Percentiles rank a stretch among this genome's conserved stretches.
Conservation (phyloP, 164 flowering plant species). For the Euptelea pleiosperma region DNA sequence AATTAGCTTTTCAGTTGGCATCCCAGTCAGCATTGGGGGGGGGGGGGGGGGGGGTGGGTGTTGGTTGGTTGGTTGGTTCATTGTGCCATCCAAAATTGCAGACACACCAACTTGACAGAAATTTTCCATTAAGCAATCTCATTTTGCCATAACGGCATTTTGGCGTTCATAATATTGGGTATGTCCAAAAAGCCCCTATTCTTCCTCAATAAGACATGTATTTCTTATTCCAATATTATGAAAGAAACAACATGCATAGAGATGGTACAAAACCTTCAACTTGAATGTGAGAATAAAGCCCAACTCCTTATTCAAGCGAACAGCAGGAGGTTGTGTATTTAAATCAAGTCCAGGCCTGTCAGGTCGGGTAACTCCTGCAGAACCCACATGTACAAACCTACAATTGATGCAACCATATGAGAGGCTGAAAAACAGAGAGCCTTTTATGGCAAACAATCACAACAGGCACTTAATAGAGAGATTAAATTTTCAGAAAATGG, state of each 20-base stretch:
- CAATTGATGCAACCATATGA: conserved; percentile 16
- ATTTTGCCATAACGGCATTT: too few species aligned
- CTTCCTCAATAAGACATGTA: background rate
- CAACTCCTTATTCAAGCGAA: conserved; percentile 92
- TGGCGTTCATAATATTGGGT: too few species aligned
- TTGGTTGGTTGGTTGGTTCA: too few species aligned
- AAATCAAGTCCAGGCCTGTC: conserved; percentile 93
- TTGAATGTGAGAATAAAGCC: conserved; percentile 85
- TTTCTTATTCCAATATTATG: background rate
- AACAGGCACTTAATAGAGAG: background rate
- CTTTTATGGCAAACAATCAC: background rate
- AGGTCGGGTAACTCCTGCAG: conserved; percentile 98
- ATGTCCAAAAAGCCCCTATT: background rate
- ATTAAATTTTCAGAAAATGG: background rate
- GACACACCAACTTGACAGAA: too few species aligned
- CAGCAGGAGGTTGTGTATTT: conserved; percentile 98
- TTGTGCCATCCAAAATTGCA: too few species aligned
- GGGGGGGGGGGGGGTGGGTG: too few species aligned
- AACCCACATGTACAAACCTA: conserved; percentile 93
- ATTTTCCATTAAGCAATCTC: too few species aligned
- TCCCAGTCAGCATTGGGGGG: too few species aligned
- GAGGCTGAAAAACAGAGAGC: background rate
- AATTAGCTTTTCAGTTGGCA: too few species aligned
- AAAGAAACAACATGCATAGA: conserved; percentile 6
- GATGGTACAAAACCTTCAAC: conserved; percentile 58